Base-by-base conservation (phyloP, 2,329 filamentous ascomycete genomes). In the Trichophyton rubrum region DNA sequence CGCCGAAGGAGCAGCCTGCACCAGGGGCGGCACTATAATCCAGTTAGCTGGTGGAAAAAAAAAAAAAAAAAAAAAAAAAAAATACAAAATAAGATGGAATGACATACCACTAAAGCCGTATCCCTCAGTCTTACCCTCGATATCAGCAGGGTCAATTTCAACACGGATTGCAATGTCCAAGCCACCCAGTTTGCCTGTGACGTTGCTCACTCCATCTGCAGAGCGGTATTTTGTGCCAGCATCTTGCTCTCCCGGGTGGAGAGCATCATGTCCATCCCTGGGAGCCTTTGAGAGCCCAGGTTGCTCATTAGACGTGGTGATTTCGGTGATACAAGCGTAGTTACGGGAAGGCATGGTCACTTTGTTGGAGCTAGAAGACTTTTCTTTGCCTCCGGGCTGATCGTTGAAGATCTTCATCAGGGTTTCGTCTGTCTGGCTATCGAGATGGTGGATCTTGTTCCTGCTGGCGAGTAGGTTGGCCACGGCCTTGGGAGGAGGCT, bases 141-240 rank as follows among this genome's bases (percentile, higher is more conserved):
- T 64, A 64, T 77, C 71, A 30, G 72, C 69, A 13, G 75, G 75
- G 63, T 78, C 71, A 57, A 79, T 77, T 64, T 79, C 77, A 38
- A 79, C 76, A 13, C 72, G 71, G 61, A 78, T 72, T 11, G 74
- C 64, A 33, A 79, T 71, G 62, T 78, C 76, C 62, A 79, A 64
- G 1, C 76, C 75, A 38, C 76, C 75, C 47, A 67, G 65, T 66
- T 77, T 69, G 41, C 67, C 66, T 20, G 74, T 74, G 6, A 67
- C 64, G 60, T 63, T 70, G 63, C 67, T 72, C 55, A 75, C 64
- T 0, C 77, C 76, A 65, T 75, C 73, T 1, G 89, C 87, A 11
- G 90, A 88, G 61, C 82, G 84, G 76, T 96, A 90, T 33, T 75
- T 77, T 0, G 90, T 90, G 2, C 92, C 92, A 0, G 89, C 89